Evolutionary conservation across 164 flowering plant species (phyloP).

Genomic region (Magnolia kwangsiensis): DNA sequence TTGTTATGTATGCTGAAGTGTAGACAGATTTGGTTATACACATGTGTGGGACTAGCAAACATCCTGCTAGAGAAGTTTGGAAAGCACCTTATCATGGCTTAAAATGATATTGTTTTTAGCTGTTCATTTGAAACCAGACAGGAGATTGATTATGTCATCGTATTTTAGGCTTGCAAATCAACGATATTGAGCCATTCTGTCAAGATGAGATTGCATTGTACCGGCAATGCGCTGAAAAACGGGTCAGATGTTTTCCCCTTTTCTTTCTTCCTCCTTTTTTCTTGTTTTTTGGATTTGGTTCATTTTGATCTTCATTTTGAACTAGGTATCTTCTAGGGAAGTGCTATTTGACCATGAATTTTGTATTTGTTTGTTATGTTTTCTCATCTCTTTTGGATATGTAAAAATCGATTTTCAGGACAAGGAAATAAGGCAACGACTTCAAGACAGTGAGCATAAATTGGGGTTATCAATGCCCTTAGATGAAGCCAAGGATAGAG

Average conservation of each 20-base stretch:
- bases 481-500: constrained; percentile 66
- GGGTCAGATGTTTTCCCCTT: constrained; percentile 48
- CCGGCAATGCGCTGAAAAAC: constrained; percentile 72
- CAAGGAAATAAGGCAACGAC: constrained; percentile 62
- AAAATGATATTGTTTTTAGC: neutral
- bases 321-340: neutral
- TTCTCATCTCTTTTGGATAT: neutral
- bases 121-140: neutral
- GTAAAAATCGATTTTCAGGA: constrained; percentile 45
- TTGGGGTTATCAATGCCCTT: constrained; percentile 88
- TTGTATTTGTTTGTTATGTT: neutral
- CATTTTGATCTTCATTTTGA: neutral
- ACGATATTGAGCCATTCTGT: constrained; percentile 92
- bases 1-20: neutral
- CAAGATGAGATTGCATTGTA: constrained; percentile 92
- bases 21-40: neutral
- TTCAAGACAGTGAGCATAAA: constrained; percentile 81
- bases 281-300: constrained; percentile 2
- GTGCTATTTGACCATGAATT: neutral
- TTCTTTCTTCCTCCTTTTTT: neutral
- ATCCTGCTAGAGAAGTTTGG: neutral
- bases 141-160: neutral
- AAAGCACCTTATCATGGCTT: constrained; percentile 1
- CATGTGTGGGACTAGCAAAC: neutral
- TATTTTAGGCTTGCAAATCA: constrained; percentile 74